A percentile compares a stretch with the other conserved stretches of the same genome.
phyloP scores from a whole-genome alignment of 2,329 filamentous ascomycete genomes.

The Aureobasidium sp. region DNA sequence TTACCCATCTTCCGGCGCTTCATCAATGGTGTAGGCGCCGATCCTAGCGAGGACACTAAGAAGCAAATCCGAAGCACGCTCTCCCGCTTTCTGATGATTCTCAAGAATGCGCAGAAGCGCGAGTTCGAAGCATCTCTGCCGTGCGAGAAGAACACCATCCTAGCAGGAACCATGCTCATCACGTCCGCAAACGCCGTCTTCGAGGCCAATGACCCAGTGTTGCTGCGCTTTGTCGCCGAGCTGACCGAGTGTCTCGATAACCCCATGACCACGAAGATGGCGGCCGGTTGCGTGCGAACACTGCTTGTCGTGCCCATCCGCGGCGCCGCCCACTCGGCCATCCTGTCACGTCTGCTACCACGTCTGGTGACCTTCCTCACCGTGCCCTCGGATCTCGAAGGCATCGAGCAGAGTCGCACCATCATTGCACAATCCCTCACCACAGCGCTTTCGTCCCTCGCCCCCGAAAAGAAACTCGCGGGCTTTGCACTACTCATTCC shows the following conservation, averaged over 20 bases:
- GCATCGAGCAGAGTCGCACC: slow-evolving; percentile 67
- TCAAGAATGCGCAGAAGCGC: slow-evolving; percentile 67
- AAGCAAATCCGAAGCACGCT: slow-evolving; percentile 75
- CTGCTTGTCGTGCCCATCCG: slow-evolving; percentile 55
- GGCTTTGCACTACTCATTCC: slow-evolving; percentile 74
- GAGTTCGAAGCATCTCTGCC: slow-evolving; percentile 70
- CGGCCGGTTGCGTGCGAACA: slow-evolving; percentile 81
- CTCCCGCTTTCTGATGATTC: slow-evolving; percentile 73
- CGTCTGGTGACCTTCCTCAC: slow-evolving; percentile 69
- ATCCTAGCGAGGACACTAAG: slow-evolving; percentile 44
- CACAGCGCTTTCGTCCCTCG: slow-evolving; percentile 53
- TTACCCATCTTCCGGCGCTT: slow-evolving; percentile 90
- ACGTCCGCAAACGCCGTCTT: slow-evolving; percentile 66
- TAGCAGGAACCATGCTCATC: slow-evolving; percentile 83
- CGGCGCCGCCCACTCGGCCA: slow-evolving; percentile 57
- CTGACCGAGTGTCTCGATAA: slow-evolving; percentile 76
- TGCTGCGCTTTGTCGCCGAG: slow-evolving; percentile 65
- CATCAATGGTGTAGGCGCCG: slow-evolving; percentile 61
- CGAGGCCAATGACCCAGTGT: slow-evolving; percentile 58
- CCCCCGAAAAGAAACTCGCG: slow-evolving; percentile 39
- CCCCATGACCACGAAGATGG: slow-evolving; percentile 79
- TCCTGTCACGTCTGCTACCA: slow-evolving; percentile 68
- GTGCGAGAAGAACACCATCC: slow-evolving; percentile 87
- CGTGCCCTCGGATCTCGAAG: slow-evolving; percentile 57
- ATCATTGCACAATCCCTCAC: slow-evolving; percentile 69